phyloP scores from a whole-genome alignment of 768 basidiomycete species.

The Lactarius vividus region DNA sequence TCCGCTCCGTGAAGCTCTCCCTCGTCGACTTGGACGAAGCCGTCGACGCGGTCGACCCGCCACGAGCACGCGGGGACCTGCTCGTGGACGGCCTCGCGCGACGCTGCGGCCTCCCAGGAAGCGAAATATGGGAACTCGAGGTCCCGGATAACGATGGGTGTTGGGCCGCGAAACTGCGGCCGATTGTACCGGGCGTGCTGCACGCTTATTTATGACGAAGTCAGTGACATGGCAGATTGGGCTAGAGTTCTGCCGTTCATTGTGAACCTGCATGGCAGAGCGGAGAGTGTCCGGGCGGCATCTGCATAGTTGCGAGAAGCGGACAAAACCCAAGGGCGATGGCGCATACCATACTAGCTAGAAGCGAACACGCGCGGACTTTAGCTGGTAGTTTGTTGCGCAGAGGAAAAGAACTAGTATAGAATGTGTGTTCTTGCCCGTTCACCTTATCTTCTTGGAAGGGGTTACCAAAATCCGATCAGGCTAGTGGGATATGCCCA shows the following conservation, averaged over 20 bases:
- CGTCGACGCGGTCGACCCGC: not conserved
- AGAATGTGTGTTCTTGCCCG: not conserved
- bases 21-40: conserved; percentile 13
- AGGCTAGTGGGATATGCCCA: not conserved
- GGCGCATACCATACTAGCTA: not conserved
- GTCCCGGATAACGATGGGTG: conserved; percentile 1
- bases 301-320: not conserved
- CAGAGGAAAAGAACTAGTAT: not conserved
- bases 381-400: not conserved
- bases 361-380: not conserved
- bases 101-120: not conserved
- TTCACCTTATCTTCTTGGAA: not conserved
- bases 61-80: not conserved
- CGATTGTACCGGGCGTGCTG: not conserved
- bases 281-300: not conserved
- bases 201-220: conserved; percentile 5
- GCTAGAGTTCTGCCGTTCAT: not conserved
- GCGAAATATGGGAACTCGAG: conserved; percentile 5
- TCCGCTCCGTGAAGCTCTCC: conserved; percentile 5
- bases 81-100: conserved; percentile 5
- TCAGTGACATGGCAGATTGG: not conserved
- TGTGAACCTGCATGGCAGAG: not conserved
- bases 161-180: conserved; percentile 3
- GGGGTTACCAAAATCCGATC: not conserved
- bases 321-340: not conserved